phyloP scores from a whole-genome alignment of 768 basidiomycete genomes.

The Boletus rubroflammeus region DNA sequence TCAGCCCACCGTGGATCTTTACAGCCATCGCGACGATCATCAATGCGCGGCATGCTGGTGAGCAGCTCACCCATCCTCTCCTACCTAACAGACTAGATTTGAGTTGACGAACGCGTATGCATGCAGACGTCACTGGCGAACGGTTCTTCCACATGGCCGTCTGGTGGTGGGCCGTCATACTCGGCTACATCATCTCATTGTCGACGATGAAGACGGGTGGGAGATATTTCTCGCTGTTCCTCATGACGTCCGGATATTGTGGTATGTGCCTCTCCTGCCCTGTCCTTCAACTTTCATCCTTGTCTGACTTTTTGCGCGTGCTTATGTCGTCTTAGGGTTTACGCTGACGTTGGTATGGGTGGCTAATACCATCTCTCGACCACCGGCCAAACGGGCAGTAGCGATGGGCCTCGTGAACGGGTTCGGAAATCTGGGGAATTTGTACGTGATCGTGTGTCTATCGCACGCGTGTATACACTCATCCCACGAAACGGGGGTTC shows the following conservation, averaged over 20 bases:
- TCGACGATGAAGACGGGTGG: slow-evolving; percentile 49
- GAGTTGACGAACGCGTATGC: background rate
- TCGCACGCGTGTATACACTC: background rate
- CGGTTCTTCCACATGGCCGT: slow-evolving; percentile 57
- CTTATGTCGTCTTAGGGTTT: slow-evolving; percentile 27
- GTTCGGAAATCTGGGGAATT: slow-evolving; percentile 51
- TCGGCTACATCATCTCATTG: slow-evolving; percentile 59
- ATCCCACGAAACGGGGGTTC: background rate
- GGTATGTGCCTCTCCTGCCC: slow-evolving; percentile 23
- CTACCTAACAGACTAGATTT: background rate
- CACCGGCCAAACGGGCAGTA: slow-evolving; percentile 51
- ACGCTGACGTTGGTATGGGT: slow-evolving; percentile 57
- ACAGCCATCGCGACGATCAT: slow-evolving; percentile 46
- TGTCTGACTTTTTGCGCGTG: background rate
- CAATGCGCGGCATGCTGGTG: slow-evolving; percentile 57
- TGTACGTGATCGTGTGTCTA: slow-evolving; percentile 37
- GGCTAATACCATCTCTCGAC: slow-evolving; percentile 55
- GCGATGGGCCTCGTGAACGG: slow-evolving; percentile 64
- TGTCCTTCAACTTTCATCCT: background rate
- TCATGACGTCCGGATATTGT: slow-evolving; percentile 57
- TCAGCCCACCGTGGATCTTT: slow-evolving; percentile 60
- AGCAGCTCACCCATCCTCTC: background rate
- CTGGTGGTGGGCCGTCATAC: slow-evolving; percentile 59
- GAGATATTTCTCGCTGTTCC: slow-evolving; percentile 59
- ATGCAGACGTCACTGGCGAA: slow-evolving; percentile 54